These are phyloP conservation scores for Exidia glandulosa DNA, from an alignment of 768 basidiomycete species.

Conservation along the genomic window DNA sequence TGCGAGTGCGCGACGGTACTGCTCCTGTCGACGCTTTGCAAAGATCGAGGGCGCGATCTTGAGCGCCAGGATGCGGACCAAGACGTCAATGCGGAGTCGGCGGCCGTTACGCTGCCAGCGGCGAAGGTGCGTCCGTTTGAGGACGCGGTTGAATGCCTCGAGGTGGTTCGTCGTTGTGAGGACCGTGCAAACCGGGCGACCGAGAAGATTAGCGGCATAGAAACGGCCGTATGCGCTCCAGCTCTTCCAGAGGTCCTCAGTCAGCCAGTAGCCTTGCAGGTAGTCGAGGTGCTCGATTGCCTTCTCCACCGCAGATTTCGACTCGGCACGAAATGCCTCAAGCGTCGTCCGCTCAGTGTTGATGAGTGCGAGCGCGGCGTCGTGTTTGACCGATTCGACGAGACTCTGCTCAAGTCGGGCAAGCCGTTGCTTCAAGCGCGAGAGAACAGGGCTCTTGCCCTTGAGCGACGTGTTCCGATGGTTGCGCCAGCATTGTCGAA, in stretches of 20 bases:
- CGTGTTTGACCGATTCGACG: constrained; percentile 8
- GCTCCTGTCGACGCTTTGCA: no score
- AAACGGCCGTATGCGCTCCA: constrained; percentile 20
- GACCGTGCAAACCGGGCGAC: constrained; percentile 16
- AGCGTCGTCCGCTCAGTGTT: not conserved
- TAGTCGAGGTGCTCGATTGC: constrained; percentile 13
- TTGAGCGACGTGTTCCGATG: constrained; percentile 17
- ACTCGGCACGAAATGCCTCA: no score
- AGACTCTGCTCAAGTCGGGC: constrained; percentile 13
- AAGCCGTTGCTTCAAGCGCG: constrained; percentile 4
- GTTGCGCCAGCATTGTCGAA: constrained; percentile 28
- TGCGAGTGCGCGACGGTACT: no score
- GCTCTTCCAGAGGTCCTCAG: constrained; percentile 18
- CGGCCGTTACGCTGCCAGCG: no score
- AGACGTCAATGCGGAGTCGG: no score
- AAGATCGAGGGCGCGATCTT: no score
- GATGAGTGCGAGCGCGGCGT: not conserved
- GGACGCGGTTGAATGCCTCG: constrained; percentile 26
- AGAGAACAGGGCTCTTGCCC: not conserved
- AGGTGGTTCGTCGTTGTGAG: constrained; percentile 30
- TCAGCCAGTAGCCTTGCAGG: constrained; percentile 17
- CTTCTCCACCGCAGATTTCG: no score
- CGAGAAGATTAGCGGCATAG: constrained; percentile 15
- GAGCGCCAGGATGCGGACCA: no score
- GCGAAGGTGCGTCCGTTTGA: constrained; percentile 19